Conservation (phyloP, 2,329 filamentous ascomycete species). For the Phialophora macrospora region DNA sequence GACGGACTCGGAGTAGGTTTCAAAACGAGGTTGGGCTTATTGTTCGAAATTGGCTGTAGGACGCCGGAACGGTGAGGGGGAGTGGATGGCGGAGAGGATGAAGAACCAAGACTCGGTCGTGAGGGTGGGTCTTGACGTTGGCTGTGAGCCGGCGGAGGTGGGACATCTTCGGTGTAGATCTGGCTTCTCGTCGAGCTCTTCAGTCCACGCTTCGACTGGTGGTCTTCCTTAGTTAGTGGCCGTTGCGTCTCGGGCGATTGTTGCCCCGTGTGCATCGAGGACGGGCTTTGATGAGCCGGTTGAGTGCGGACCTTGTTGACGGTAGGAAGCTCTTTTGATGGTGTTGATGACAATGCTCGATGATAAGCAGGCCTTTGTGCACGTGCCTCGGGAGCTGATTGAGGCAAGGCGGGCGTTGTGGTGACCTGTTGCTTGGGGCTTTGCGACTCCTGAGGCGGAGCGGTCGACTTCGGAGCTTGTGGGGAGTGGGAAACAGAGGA, state of each 20-base stretch:
- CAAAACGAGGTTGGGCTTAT: conserved; percentile 17
- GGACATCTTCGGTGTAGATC: conserved; percentile 32
- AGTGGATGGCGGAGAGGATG: conserved; percentile 51
- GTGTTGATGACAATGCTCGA: conserved; percentile 53
- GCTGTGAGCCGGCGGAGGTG: conserved; percentile 21
- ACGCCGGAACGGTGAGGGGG: conserved; percentile 50
- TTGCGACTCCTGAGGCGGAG: conserved; percentile 5
- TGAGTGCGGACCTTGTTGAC: conserved; percentile 51
- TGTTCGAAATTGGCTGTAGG: conserved; percentile 18
- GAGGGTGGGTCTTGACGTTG: conserved; percentile 16
- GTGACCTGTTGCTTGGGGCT: neutral
- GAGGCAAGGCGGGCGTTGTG: neutral
- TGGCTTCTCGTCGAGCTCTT: conserved; percentile 20
- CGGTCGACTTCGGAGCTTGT: neutral
- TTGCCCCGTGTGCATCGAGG: neutral
- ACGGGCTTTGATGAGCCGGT: conserved; percentile 1
- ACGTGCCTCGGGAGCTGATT: neutral
- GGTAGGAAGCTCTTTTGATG: conserved; percentile 52
- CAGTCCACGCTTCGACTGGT: conserved; percentile 15
- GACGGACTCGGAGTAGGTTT: conserved; percentile 52
- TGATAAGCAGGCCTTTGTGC: conserved; percentile 41
- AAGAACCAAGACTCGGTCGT: conserved; percentile 11
- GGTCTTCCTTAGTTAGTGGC: conserved; percentile 9
- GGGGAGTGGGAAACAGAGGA: neutral
- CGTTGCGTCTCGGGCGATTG: conserved; percentile 3